Evolutionary conservation across 148 eudicot genomes (phyloP), one percentile per base, ranked within the genome.

Genomic region (Euryodendron excelsum): DNA sequence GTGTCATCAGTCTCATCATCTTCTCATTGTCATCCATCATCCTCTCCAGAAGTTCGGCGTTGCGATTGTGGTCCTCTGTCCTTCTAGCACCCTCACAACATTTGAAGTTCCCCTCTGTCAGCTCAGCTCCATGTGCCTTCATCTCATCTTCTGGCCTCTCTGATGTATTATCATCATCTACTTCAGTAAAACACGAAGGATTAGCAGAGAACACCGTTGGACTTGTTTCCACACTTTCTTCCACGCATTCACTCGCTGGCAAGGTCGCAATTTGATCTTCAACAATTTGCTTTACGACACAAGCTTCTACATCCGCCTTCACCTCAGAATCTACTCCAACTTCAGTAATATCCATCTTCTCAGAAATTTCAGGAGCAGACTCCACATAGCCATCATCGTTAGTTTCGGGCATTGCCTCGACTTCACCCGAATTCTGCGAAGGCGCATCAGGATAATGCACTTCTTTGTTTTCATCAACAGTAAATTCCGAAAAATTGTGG

Each of bases 1-100:
- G 88, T 0, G 48, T 82, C 84, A 93, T 82, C 87, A 88, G 14
- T 0, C 65, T 71, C 89, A 89, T 78, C 92, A 93, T 80, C 82
- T 73, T 86, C 81, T 74, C 73, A 33, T 89, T 89, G 14, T 89
- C 91, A 81, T 78, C 87, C 58, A 70, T 73, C 91, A 92, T 75
- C 37, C 37, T 81, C 84, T 90, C 91, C 85, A 86, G 36, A 72
- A 85, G 34, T 39, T 84, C 87, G 18, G 69, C 39, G 3, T 70
- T 47, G 5, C 71, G 66, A 65, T 55, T 48, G 8, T 73, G 70
- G 14, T 80, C 73, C 14, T 81, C 83, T 41, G 27, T 52, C 44
- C 63, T 67, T 30, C 50, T 53, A 0, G 7, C 55, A 1, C 41
- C 70, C 2, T 17, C 17, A 17, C 47, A 69, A 62, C 33, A 23